phyloP scores from a whole-genome alignment of 768 basidiomycete species.

The Cyathus striatus region DNA sequence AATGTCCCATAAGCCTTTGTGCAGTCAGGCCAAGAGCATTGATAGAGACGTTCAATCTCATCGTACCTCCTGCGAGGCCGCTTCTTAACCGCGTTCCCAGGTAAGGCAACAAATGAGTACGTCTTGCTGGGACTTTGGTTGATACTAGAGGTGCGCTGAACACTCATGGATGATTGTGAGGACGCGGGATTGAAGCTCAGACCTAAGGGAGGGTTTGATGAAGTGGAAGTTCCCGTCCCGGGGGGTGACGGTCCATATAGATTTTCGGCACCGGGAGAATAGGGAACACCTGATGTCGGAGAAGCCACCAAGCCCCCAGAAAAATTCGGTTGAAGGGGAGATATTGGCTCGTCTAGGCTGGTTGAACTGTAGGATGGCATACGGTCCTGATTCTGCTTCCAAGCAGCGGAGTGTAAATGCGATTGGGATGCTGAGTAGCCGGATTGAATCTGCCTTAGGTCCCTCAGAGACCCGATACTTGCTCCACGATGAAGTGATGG shows the following conservation, averaged over 20 bases:
- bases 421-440: conserved; percentile 20
- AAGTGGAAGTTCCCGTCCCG: conserved; percentile 55
- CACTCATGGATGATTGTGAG: conserved; percentile 20
- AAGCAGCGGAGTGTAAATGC: conserved; percentile 19
- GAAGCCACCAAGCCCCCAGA: conserved; percentile 31
- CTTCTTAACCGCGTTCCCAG: conserved; percentile 78
- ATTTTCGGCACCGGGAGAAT: conserved; percentile 41
- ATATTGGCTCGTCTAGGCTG: conserved; percentile 43
- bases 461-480: conserved; percentile 39
- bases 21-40: conserved; percentile 75
- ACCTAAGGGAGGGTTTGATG: conserved; percentile 32
- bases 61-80: conserved; percentile 84
- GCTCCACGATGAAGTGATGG: conserved; percentile 41
- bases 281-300: conserved; percentile 33
- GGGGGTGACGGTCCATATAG: conserved; percentile 60
- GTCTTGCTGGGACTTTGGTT: conserved; percentile 47
- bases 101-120: conserved; percentile 77
- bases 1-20: conserved; percentile 90
- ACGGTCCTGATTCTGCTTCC: conserved; percentile 31
- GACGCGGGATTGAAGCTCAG: conserved; percentile 14
- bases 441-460: conserved; percentile 33
- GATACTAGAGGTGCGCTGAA: conserved; percentile 20
- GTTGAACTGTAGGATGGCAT: conserved; percentile 24
- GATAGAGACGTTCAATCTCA: conserved; percentile 92
- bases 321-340: conserved; percentile 52